Conservation (phyloP, 2,329 filamentous ascomycete genomes). For the Diaporthe sp. region DNA sequence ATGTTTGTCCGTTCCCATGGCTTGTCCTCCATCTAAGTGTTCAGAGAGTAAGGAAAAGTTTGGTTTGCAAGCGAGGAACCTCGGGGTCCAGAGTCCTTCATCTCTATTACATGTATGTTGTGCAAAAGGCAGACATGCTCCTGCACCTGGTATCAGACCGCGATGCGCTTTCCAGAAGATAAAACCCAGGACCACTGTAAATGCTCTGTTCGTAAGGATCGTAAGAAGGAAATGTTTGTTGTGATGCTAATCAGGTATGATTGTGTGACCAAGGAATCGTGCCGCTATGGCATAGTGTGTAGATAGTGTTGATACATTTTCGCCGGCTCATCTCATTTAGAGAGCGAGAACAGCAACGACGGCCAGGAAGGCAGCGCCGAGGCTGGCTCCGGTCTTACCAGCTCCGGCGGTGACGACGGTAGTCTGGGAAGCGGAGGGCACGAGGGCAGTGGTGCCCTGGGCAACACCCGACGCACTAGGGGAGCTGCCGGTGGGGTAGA, state of each 20-base stretch:
- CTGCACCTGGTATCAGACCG: constrained; percentile 26
- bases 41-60: constrained; percentile 22
- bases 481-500: constrained; percentile 42
- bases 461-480: constrained; percentile 43
- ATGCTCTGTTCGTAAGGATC: constrained; percentile 67
- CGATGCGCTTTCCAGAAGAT: constrained; percentile 38
- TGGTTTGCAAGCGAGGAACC: constrained; percentile 23
- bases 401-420: constrained; percentile 49
- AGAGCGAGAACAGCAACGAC: constrained; percentile 59
- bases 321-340: constrained; percentile 49
- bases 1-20: neutral
- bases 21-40: constrained; percentile 13
- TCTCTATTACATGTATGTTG: constrained; percentile 37
- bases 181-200: constrained; percentile 45
- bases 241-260: constrained; percentile 31
- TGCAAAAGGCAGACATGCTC: constrained; percentile 33
- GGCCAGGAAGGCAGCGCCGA: constrained; percentile 60
- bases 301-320: constrained; percentile 11
- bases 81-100: constrained; percentile 23
- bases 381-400: constrained; percentile 54
- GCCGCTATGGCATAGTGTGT: constrained; percentile 30
- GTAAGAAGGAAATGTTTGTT: constrained; percentile 63
- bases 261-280: constrained; percentile 29
- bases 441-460: constrained; percentile 50
- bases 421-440: constrained; percentile 48